Evolutionary conservation across 352 stramenopile species (phyloP), one percentile per base, ranked within the genome.

Genomic region (Pythium brachiatum): DNA sequence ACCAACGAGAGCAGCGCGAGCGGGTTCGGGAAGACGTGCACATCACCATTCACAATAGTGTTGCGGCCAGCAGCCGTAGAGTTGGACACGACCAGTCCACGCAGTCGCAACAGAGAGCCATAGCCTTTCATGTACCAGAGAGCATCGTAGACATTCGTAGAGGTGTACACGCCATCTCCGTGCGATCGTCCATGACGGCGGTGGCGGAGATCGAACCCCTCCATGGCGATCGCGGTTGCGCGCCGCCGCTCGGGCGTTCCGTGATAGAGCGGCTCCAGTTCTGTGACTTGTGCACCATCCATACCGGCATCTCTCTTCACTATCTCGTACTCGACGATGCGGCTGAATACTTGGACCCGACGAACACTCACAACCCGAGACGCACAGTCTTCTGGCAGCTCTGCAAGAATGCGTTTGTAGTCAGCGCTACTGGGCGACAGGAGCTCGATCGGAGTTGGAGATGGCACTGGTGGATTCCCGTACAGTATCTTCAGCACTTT

Each of bases 21-120:
- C 11, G 66, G 55, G n/a, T 69, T 57, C 2, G 66, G 66, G 25
- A 73, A 73, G 16, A 73, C 57, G 36, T 66, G 57, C 9, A 69
- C 39, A 29, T 7, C 23, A 32, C 20, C 48, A 3, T 48, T 20
- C 1, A 71, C 18, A 39, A 60, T 56, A 1, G 64, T 62, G 36
- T 66, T 62, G 12, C 66, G 26, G 7, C 2, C 21, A 12, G 34
- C 7, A n/a, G 46, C 38, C 9, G 21, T 0, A 18, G 38, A 32
- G 12, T 57, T 39, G 6, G 50, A 39, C 8, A 48, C 32, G 9
- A 68, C 54, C 9, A 67, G 25, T n/a, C 64, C 64, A 13, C 46
- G 57, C 12, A 71, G 50, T 12, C 12, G 23, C 1, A 71, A n/a
- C 2, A 71, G 18, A 13, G 62, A 63, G 7, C 62, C 54, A 11